Base-by-base conservation (phyloP, 1,284 basidiomycete species). In the Pholiota adiposa region DNA sequence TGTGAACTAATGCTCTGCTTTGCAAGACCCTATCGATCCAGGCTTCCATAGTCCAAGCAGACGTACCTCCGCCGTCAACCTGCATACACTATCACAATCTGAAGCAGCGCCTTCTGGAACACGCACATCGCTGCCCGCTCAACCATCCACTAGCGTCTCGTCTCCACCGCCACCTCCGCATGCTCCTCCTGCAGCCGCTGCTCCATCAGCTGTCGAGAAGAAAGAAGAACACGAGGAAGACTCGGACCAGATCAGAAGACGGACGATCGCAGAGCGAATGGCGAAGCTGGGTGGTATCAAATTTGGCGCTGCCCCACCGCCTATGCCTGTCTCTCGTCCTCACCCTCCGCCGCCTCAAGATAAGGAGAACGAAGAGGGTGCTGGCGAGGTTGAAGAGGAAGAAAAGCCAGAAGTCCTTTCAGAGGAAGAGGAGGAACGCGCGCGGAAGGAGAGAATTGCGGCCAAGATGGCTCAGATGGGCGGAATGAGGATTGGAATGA, bases 251-350 rank as follows among this genome's bases (percentile, higher is more conserved):
- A 71, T 72, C 2, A 78, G 83, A 51, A 80, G 84, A n/a, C 79
- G 76, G 29, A 88, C 87, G 1, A 88, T 92, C 48, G 89, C 90
- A 1, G 90, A 92, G 63, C 81, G 90, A 3, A 91, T 93, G 89
- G 90, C 90, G 0, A 89, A 84, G 65, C 75, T 93, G 1, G 89
- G 90, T 27, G 89, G 87, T 2, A 84, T 92, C 64, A 81, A 79
- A 61, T 88, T 92, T 63, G 90, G 90, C 3, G 85, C 79, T 18
- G 83, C 83, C 36, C 81, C 80, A n/a, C n/a, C n/a, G n/a, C 72
- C 72, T 44, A 58, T 63, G 19, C 73, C 80, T 4, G 71, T 75
- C 19, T 74, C 73, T 53, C 79, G 77, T 29, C 78, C 80, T 1
- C 73, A 79, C 4, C 70, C 79, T 19, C 71, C 77, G 11, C 68